Conservation (phyloP, 441 rosid species). For the Croton setiger region DNA sequence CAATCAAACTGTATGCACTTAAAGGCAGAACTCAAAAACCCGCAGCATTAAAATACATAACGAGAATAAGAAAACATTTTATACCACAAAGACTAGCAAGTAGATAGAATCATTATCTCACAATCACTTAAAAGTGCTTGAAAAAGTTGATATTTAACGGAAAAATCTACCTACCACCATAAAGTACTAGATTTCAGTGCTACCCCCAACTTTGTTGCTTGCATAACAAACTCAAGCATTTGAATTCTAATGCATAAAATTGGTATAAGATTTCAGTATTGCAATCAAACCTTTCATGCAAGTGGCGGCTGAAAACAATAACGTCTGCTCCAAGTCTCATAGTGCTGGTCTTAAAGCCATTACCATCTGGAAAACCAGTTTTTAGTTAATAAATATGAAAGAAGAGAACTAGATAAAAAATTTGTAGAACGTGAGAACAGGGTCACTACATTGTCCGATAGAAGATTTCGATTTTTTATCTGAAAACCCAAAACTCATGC, state of each 20-base stretch:
- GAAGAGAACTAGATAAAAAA: constrained; percentile 15
- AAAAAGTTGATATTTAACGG: too few relatives aligned
- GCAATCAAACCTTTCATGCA: constrained; percentile 52
- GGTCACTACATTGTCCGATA: constrained; percentile 74
- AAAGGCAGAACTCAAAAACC: background rate
- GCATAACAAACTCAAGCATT: background rate
- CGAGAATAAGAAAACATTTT: background rate
- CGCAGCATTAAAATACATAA: background rate
- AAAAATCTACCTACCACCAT: too few relatives aligned
- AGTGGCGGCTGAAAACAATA: constrained; percentile 81
- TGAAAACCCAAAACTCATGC: constrained; percentile 98
- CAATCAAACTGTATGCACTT: background rate
- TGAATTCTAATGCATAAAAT: constrained; percentile 11
- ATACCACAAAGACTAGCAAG: background rate
- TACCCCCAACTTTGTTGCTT: background rate
- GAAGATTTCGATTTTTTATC: constrained; percentile 71
- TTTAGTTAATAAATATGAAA: constrained; percentile 24
- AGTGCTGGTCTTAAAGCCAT: constrained; percentile 98
- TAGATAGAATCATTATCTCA: background rate
- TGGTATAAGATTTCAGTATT: background rate
- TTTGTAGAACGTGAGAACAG: constrained; percentile 18
- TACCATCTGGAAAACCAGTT: constrained; percentile 73
- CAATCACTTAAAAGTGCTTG: too few relatives aligned
- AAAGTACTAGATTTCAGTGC: background rate
- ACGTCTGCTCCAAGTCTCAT: constrained; percentile 99